A percentile compares a stretch with the other conserved stretches of the same genome.
These are phyloP conservation scores for Thielaviopsis musarum DNA, from an alignment of 2,329 filamentous ascomycete species.

Conservation along the genomic window DNA sequence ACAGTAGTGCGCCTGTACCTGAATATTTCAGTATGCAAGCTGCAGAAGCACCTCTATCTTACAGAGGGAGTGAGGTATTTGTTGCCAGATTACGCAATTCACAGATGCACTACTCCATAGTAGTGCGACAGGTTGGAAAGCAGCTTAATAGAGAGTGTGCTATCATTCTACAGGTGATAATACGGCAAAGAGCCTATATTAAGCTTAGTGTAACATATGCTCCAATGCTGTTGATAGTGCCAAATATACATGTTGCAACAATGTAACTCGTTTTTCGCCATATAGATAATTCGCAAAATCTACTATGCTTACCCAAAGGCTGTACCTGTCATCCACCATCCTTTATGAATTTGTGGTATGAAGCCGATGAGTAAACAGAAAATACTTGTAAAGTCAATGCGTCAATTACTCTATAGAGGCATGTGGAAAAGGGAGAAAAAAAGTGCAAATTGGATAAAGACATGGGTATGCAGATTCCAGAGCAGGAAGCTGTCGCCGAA, in stretches of 20 bases:
- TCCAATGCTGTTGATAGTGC: not conserved
- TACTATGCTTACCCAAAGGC: no score
- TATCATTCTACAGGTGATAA: not conserved
- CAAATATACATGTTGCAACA: no score
- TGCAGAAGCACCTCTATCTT: not conserved
- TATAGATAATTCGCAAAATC: no score
- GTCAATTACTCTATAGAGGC: no score
- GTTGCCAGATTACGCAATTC: not conserved
- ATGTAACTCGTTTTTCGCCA: no score
- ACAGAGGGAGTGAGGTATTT: not conserved
- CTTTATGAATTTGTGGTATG: not conserved
- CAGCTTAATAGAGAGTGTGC: not conserved
- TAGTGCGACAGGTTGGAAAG: not conserved
- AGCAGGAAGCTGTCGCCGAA: no score
- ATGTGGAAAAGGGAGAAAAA: not conserved
- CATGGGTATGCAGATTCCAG: not conserved
- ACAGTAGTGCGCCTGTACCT: not conserved
- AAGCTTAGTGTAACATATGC: not conserved
- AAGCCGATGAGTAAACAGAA: not conserved
- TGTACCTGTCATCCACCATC: not conserved
- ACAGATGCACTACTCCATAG: not conserved
- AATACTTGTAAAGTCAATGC: not conserved
- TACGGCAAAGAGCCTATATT: not conserved
- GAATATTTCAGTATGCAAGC: not conserved
- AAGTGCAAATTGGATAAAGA: not conserved